phyloP scores from a whole-genome alignment of 2,329 filamentous ascomycete species.

The Raffaelea deltoideospora region DNA sequence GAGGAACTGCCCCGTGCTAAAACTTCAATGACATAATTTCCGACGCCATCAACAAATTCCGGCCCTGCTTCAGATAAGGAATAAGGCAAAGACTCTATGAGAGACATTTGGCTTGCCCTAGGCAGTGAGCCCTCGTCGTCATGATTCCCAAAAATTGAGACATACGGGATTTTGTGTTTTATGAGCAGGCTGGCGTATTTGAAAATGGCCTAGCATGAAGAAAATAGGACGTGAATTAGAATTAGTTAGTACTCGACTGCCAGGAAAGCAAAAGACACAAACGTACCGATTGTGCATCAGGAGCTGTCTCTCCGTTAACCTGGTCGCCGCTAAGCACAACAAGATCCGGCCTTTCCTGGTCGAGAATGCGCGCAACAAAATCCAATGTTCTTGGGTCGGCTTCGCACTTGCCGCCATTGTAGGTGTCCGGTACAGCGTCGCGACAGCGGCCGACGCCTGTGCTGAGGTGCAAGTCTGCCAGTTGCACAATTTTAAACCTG shows the following conservation, averaged over 20 bases:
- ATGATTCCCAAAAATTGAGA: conserved; percentile 92
- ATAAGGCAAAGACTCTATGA: conserved; percentile 77
- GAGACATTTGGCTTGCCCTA: conserved; percentile 64
- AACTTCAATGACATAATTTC: conserved; percentile 89
- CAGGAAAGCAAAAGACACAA: not conserved
- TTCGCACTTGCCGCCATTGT: conserved; percentile 66
- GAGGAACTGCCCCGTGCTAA: conserved; percentile 63
- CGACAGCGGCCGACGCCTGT: conserved; percentile 78
- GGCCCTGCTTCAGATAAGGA: conserved; percentile 78
- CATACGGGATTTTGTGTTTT: conserved; percentile 76
- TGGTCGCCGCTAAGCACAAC: conserved; percentile 89
- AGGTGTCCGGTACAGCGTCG: conserved; percentile 63
- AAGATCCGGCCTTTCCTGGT: conserved; percentile 86
- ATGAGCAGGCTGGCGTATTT: conserved; percentile 79
- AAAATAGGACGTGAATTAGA: not conserved
- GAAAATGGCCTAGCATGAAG: conserved; percentile 54
- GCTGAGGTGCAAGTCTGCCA: conserved; percentile 86
- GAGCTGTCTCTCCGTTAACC: conserved; percentile 84
- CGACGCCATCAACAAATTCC: conserved; percentile 71
- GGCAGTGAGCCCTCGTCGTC: conserved; percentile 80
- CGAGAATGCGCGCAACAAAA: conserved; percentile 68
- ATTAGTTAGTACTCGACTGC: not conserved
- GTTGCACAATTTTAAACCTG: conserved; percentile 93
- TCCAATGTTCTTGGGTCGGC: conserved; percentile 85
- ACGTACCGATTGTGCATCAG: conserved; percentile 71